These are phyloP conservation scores for Breynia disticha DNA, from an alignment of 441 rosid genomes.

Conservation along the genomic window DNA sequence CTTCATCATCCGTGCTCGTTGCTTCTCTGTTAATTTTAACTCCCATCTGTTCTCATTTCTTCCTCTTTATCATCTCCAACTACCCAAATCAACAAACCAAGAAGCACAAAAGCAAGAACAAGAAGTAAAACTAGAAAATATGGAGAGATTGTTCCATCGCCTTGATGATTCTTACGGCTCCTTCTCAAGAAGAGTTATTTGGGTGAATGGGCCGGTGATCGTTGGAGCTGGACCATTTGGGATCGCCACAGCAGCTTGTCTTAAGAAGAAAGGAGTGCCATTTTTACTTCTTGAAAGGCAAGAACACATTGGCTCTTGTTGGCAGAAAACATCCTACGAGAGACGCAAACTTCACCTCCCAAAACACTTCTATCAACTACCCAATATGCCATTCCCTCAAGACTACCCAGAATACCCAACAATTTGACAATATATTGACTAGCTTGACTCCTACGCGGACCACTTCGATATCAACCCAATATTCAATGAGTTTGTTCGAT, in stretches of 20 bases:
- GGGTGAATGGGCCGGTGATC: constrained; percentile 66
- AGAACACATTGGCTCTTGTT: constrained; percentile 63
- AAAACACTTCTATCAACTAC: constrained; percentile 64
- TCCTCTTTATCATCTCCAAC: no score
- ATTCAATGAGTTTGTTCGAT: constrained; percentile 62
- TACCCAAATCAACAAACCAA: no score
- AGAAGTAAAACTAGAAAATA: constrained; percentile 9
- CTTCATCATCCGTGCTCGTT: no score
- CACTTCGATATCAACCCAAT: constrained; percentile 45
- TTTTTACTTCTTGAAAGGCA: constrained; percentile 57
- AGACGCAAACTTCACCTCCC: constrained; percentile 78
- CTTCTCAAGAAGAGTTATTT: constrained; percentile 35
- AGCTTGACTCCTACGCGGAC: constrained; percentile 57
- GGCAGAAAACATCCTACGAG: constrained; percentile 68
- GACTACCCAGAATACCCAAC: constrained; percentile 64
- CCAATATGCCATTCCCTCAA: constrained; percentile 62
- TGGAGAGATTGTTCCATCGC: constrained; percentile 42
- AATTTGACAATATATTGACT: constrained; percentile 47
- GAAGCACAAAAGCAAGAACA: no score
- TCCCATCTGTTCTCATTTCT: no score
- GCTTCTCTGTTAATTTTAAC: no score
- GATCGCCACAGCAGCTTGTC: constrained; percentile 67
- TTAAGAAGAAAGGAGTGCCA: constrained; percentile 54
- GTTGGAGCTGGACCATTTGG: constrained; percentile 83
- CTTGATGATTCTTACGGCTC: constrained; percentile 36